Evolutionary conservation across 345 rosid genomes (phyloP), one percentile per base, ranked within the genome.

Genomic region (Fremontodendron californicum): DNA sequence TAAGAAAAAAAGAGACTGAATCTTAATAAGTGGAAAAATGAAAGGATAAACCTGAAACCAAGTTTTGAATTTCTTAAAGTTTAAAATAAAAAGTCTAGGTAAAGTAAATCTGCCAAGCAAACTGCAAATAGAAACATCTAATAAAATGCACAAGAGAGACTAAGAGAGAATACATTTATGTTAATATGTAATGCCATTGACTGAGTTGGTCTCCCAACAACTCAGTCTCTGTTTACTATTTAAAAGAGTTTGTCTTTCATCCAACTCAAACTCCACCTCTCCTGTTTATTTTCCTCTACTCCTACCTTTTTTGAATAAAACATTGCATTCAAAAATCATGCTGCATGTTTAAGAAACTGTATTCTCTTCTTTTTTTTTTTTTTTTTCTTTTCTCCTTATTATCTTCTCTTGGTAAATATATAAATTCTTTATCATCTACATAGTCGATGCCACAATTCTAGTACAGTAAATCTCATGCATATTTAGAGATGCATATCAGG

Each of bases 111-210:
- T 13, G 11, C 39, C n/a, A 70, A 16, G 58, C 40, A 46, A 46
- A 46, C 29, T 18, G 57, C 40, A 5, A 46, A 19, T 9, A 9
- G 4, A 68, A 1, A 46, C 40, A 27, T 18, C 27, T 49, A 9
- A 51, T 19, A 35, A 51, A 29, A 39, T 39, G 48, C 70, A n/a
- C 9, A 1, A 10, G 13, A 18, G 61, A 10, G 60, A 71, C 75
- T 19, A 49, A 49, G 18, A 52, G 31, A 71, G 39, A 29, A 2
- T 9, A 46, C 33, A 51, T 6, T 4, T 33, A 23, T 40, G 31
- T 52, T n/a, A 52, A 71, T 19, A 71, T 71, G 45, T 9, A 51
- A 71, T 33, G 45, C 31, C 75, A 33, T 11, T 51, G 46, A 71
- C 62, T 0, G 45, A 52, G 31, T 15, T 52, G 15, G 48, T 39